These are phyloP conservation scores for Ophidiomyces ophidiicola DNA, from an alignment of 2,329 filamentous ascomycete genomes.

Conservation along the genomic window DNA sequence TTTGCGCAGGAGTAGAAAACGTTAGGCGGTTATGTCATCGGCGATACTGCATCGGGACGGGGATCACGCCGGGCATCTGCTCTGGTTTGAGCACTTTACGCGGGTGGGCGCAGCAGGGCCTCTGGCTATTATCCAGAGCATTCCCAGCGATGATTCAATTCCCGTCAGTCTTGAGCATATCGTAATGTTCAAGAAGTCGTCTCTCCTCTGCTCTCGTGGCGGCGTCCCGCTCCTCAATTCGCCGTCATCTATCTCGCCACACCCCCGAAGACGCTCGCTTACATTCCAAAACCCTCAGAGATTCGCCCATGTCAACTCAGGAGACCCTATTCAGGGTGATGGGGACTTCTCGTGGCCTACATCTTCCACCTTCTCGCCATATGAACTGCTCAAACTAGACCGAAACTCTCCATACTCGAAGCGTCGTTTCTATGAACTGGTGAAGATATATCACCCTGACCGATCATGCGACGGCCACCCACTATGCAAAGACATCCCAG, in stretches of 20 bases:
- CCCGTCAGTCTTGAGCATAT: constrained; percentile 21
- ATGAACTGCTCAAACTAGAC: constrained; percentile 65
- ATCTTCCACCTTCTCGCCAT: constrained; percentile 52
- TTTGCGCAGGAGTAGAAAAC: too few relatives aligned
- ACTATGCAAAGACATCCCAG: constrained; percentile 40
- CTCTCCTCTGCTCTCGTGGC: constrained; percentile 28
- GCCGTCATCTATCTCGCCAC: constrained; percentile 18
- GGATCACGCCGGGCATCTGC: too few relatives aligned
- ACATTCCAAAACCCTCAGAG: constrained; percentile 19
- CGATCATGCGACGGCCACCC: constrained; percentile 38
- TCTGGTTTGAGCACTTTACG: too few relatives aligned
- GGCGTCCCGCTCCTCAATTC: constrained; percentile 27
- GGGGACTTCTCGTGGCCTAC: constrained; percentile 33
- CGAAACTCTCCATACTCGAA: constrained; percentile 65
- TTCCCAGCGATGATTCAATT: constrained; percentile 1
- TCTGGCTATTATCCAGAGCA: neutral
- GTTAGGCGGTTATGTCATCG: too few relatives aligned
- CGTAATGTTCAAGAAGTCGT: constrained; percentile 39
- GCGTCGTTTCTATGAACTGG: constrained; percentile 71
- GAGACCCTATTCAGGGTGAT: constrained; percentile 21
- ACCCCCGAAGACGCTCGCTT: constrained; percentile 14
- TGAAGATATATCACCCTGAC: constrained; percentile 94
- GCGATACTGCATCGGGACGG: too few relatives aligned
- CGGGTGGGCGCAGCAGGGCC: neutral
- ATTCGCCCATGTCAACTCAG: constrained; percentile 28